A percentile compares a stretch with the other conserved stretches of the same genome.
Evolutionary conservation across 1,284 basidiomycete genomes (phyloP).

Genomic region (Rhodotorula sp.): DNA sequence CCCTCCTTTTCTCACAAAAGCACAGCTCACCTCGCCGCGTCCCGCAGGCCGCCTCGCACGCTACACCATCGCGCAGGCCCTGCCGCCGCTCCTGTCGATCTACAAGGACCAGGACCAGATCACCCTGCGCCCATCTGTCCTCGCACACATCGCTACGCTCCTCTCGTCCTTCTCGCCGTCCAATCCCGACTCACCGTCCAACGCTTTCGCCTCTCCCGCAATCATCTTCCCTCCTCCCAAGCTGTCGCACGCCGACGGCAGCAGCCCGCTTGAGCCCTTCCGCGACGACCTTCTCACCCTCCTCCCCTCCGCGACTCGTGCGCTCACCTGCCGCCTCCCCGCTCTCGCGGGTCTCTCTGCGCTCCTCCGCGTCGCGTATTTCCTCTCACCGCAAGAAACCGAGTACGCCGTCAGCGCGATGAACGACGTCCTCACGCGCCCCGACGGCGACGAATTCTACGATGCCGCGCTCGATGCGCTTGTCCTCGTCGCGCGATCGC

Average conservation of each 20-base stretch:
- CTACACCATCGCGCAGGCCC: constrained; percentile 65
- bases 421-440: constrained; percentile 61
- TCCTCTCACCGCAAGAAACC: constrained; percentile 72
- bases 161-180: constrained; percentile 25
- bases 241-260: constrained; percentile 21
- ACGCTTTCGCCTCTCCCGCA: constrained; percentile 51
- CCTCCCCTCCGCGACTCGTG: constrained; percentile 58
- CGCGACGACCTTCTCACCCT: constrained; percentile 75
- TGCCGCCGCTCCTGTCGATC: constrained; percentile 72
- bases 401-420: constrained; percentile 75
- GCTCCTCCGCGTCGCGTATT: constrained; percentile 64
- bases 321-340: constrained; percentile 46
- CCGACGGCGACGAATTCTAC: constrained; percentile 55
- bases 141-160: constrained; percentile 51
- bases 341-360: constrained; percentile 66
- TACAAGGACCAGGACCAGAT: constrained; percentile 77
- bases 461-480: constrained; percentile 69
- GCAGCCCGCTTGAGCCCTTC: constrained; percentile 62
- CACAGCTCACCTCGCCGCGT: not conserved
- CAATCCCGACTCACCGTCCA: constrained; percentile 55
- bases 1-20: not conserved
- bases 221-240: constrained; percentile 14
- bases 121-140: constrained; percentile 69
- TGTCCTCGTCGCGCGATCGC: constrained; percentile 64
- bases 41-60: constrained; percentile 66